Percentiles rank a stretch among this genome's conserved stretches.
These are phyloP conservation scores for Barnettozyma siamensis DNA, from an alignment of 805 yeast genomes.

Conservation along the genomic window DNA sequence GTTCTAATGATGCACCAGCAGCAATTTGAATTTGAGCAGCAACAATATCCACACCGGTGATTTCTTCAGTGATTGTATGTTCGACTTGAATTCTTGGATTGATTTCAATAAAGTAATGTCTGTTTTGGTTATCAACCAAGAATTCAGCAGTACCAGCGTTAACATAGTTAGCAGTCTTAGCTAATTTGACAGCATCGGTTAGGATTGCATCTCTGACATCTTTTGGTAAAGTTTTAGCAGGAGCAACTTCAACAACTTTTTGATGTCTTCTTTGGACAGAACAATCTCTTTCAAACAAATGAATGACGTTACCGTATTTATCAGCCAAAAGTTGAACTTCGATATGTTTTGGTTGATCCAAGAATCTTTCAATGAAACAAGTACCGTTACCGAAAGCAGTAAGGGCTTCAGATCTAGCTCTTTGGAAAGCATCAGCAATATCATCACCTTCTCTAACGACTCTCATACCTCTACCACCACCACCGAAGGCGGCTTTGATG, in stretches of 20 bases:
- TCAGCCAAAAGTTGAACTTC: slow-evolving; percentile 97
- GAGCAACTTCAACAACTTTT: slow-evolving; percentile 97
- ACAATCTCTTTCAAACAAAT: slow-evolving; percentile 95
- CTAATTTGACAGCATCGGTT: slow-evolving; percentile 91
- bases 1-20: slow-evolving; percentile 92
- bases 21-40: slow-evolving; percentile 99
- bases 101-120: slow-evolving; percentile 97
- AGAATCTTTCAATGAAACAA: slow-evolving; percentile 92
- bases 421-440: slow-evolving; percentile 81
- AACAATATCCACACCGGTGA: slow-evolving; percentile 95
- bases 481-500: slow-evolving; percentile 98
- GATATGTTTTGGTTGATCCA: slow-evolving; percentile 94
- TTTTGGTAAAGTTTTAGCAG: slow-evolving; percentile 84
- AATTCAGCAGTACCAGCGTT: slow-evolving; percentile 99
- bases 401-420: slow-evolving; percentile 92
- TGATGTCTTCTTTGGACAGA: slow-evolving; percentile 99
- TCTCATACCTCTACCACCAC: slow-evolving; percentile 99
- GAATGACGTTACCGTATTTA: slow-evolving; percentile 89
- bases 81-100: slow-evolving; percentile 98
- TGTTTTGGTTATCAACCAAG: slow-evolving; percentile 84
- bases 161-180: slow-evolving; percentile 80
- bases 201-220: slow-evolving; percentile 87
- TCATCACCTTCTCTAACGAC: slow-evolving; percentile 96
- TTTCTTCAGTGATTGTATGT: slow-evolving; percentile 98
- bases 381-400: slow-evolving; percentile 98